Evolutionary conservation across 306 rosid genomes (phyloP), one percentile per base, ranked within the genome.

Genomic region (Styphnolobium japonicum): DNA sequence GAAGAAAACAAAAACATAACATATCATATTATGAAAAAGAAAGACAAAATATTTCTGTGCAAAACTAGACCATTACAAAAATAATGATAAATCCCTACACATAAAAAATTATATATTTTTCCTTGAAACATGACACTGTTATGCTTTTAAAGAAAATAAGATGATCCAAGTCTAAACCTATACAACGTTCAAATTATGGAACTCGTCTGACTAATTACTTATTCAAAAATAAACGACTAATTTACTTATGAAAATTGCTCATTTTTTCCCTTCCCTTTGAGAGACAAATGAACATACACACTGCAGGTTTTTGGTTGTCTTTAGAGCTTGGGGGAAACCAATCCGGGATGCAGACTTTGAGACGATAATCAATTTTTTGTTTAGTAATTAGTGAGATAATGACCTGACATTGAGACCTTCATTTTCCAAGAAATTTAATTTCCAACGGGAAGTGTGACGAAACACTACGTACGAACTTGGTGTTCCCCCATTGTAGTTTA

Each of bases 271-370:
- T 5, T 23, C 18, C 18, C 8, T 2, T 25, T 37, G 37, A 7
- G n/a, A 62, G 82, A 84, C 86, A 87, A 78, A 55, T 51, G 67
- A 53, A 86, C 87, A 73, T 73, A 87, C 79, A 87, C 67, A 12
- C 86, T 70, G 83, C 90, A 79, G 88, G 90, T 63, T 64, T 56
- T 27, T 27, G 3, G 31, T 3, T 27, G 31, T 27, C 31, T 27
- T 27, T 1, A 27, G 67, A 76, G 27, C 25, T 0, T 40, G 7
- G 71, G 34, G 72, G 43, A 71, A 65, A 80, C 8, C 67, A 81
- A 82, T 27, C 64, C 15, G 22, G 31, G 25, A 71, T 12, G 46
- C 79, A 70, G 45, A 80, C 69, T 77, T 83, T 62, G 9, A 51
- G 80, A 55, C 39, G 40, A 36, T 56, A 77, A 73, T 64, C 31